Base-by-base conservation (phyloP, 1,284 basidiomycete species). In the Naganishia cerealis region DNA sequence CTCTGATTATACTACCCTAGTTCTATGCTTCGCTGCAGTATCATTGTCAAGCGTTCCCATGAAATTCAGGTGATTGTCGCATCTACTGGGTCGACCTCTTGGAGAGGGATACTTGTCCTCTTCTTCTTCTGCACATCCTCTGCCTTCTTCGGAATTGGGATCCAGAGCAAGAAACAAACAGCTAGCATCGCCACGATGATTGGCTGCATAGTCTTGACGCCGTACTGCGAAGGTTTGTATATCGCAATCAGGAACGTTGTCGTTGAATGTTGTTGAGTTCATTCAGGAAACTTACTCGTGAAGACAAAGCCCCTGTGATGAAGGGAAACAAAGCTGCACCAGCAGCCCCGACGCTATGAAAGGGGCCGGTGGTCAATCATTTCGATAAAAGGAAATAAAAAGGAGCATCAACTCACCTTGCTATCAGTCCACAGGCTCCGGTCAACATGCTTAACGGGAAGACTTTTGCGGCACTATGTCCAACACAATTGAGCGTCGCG, bases 271-370 rank as follows among this genome's bases (percentile, higher is more conserved):
- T n/a, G 36, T 12, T 18, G 9, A 6, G 29, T 24, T n/a, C 36
- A 13, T 21, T 13, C 8, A 2, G 18, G 8, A 24, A 8, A 50
- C 54, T 40, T n/a, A 52, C 46, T 46, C 29, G 54, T 46, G 57
- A 21, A 7, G 61, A 38, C 24, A 69, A 24, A 8, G 46, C 62
- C 2, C 62, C 68, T 4, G 59, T 65, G 39, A 65, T 33, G 39
- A 69, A 69, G 36, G 68, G 68, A 42, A 69, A 69, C 12, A 69
- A 24, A n/a, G 68, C 68, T 9, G 62, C 62, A 6, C 68, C 68
- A 6, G 63, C 68, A 26, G 55, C 26, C 3, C 59, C 59, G 1
- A 50, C 29, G 40, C 61, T 62, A 12, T 15, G 4, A 16, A 46
- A 43, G 16, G 9, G 6, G 26, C 24, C 50, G 13, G 36, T 33